A percentile compares a stretch with the other conserved stretches of the same genome.
These are phyloP conservation scores for Tylopilus sp. DNA, from an alignment of 768 basidiomycete genomes.

Conservation along the genomic window DNA sequence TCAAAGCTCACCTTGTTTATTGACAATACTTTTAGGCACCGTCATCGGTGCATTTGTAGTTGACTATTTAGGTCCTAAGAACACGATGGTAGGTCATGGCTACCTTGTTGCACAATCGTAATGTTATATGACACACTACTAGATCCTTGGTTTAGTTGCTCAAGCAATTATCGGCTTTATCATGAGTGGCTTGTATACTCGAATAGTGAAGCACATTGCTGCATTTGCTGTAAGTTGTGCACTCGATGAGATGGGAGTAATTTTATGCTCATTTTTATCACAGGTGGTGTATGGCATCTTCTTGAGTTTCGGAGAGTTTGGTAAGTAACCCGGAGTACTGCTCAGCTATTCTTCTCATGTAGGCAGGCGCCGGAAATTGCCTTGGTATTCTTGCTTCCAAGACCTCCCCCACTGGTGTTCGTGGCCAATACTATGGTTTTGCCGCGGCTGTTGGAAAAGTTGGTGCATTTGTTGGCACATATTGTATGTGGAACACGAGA, in stretches of 20 bases:
- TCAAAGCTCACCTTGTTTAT: conserved; percentile 2
- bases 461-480: conserved; percentile 81
- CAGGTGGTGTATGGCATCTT: conserved; percentile 89
- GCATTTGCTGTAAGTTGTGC: conserved; percentile 60
- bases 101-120: background rate
- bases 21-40: conserved; percentile 40
- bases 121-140: background rate
- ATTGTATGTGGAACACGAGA: conserved; percentile 46
- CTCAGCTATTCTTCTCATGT: background rate
- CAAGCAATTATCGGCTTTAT: conserved; percentile 83
- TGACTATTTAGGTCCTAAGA: conserved; percentile 73
- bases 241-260: background rate
- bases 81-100: conserved; percentile 55
- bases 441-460: conserved; percentile 86
- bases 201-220: conserved; percentile 60
- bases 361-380: conserved; percentile 74
- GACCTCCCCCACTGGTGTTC: conserved; percentile 78
- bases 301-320: conserved; percentile 84
- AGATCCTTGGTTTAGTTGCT: conserved; percentile 64
- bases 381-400: conserved; percentile 85
- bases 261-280: background rate
- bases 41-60: conserved; percentile 71
- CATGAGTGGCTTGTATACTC: conserved; percentile 78
- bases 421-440: conserved; percentile 82
- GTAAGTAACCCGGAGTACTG: conserved; percentile 31